Evolutionary conservation across 2,329 filamentous ascomycete species (phyloP).

Genomic region (Penicillium sp.): DNA sequence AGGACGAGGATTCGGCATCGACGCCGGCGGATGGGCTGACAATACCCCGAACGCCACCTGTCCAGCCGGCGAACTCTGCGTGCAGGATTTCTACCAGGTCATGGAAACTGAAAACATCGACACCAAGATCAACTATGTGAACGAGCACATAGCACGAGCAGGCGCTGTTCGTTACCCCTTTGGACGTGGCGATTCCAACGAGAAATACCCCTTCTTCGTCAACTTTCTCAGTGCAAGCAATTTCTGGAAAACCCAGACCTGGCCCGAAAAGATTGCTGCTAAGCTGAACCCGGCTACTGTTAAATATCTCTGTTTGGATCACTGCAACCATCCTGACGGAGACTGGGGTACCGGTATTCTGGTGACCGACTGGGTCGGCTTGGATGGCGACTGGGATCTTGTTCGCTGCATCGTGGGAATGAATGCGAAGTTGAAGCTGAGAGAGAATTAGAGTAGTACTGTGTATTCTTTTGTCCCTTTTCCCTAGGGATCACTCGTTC

Average conservation of each 20-base stretch:
- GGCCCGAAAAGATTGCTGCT: slow-evolving; percentile 87
- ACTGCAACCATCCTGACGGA: slow-evolving; percentile 50
- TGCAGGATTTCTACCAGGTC: slow-evolving; percentile 95
- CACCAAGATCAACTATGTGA: slow-evolving; percentile 71
- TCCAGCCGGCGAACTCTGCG: slow-evolving; percentile 68
- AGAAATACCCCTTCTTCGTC: slow-evolving; percentile 67
- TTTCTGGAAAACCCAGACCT: slow-evolving; percentile 88
- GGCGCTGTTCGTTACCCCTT: slow-evolving; percentile 47
- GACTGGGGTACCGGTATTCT: slow-evolving; percentile 82
- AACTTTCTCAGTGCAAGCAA: slow-evolving; percentile 91
- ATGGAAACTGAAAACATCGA: slow-evolving; percentile 69
- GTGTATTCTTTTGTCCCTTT: not conserved
- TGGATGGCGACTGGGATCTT: slow-evolving; percentile 84
- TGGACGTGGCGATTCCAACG: slow-evolving; percentile 41
- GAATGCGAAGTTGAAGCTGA: slow-evolving; percentile 63
- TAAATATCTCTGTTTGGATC: slow-evolving; percentile 54
- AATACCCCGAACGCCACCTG: slow-evolving; percentile 75
- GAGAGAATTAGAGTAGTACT: slow-evolving; percentile 6
- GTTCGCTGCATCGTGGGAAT: slow-evolving; percentile 82
- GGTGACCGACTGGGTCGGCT: slow-evolving; percentile 90
- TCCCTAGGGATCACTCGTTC: not conserved
- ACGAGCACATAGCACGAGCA: slow-evolving; percentile 72
- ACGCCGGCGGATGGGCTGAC: slow-evolving; percentile 72
- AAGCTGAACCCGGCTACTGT: slow-evolving; percentile 77
- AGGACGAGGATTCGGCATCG: slow-evolving; percentile 54